Percentiles rank a stretch among this genome's conserved stretches.
Conservation (phyloP, 768 basidiomycete genomes). For the Boletus pseudo-olivaceus region DNA sequence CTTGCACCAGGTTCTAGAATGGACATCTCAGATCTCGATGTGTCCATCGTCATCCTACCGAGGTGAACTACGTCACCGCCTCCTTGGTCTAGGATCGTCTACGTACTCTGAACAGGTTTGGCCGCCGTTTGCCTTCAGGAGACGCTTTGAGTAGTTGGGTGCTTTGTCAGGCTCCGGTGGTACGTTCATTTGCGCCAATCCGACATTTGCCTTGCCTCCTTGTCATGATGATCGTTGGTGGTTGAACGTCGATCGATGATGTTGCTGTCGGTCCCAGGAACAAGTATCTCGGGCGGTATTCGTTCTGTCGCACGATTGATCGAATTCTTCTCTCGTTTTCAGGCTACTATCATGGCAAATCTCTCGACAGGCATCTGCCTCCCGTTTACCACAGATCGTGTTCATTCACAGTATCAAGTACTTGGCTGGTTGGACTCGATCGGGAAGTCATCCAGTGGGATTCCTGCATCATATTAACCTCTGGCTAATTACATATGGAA, state of each 20-base stretch:
- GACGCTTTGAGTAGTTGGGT: background rate
- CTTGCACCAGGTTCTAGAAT: background rate
- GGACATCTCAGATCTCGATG: background rate
- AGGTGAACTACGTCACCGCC: background rate
- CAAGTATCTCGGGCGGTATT: background rate
- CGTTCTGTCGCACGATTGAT: background rate
- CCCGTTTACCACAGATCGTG: background rate
- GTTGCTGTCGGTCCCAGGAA: background rate
- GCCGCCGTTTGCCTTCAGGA: background rate
- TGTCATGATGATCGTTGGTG: background rate
- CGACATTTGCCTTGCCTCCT: background rate
- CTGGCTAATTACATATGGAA: background rate
- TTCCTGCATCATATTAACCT: background rate
- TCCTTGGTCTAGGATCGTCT: background rate
- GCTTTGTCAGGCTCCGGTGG: background rate
- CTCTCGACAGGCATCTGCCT: background rate
- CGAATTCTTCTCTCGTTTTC: background rate
- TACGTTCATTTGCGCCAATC: background rate
- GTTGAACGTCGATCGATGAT: background rate
- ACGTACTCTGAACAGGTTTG: background rate
- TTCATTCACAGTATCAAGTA: background rate
- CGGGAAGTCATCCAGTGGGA: no score
- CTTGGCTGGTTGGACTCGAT: background rate
- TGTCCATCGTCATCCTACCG: background rate
- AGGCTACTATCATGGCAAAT: background rate